Evolutionary conservation across 495 filamentous ascomycete species (phyloP), one percentile per base, ranked within the genome.

Genomic region (Xylaria scruposa): DNA sequence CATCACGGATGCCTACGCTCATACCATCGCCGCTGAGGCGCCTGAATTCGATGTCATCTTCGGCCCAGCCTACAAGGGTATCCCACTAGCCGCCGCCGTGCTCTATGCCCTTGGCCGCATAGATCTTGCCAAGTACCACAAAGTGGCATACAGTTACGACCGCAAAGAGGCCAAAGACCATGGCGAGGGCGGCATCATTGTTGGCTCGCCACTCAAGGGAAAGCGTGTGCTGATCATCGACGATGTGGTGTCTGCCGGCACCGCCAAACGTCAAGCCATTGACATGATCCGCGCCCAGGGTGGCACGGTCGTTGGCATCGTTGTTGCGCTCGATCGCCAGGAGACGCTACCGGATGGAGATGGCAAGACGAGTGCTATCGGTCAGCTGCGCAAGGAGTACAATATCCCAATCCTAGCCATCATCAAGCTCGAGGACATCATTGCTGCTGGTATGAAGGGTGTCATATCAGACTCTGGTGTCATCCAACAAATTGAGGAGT

Each of bases 41-140:
- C 80, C 86, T 63, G 79, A 86, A 31, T 92, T 92, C 76, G 91
- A 93, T 76, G 82, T 94, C 68, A 75, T 93, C 70, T 93, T 93
- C 78, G 94, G 94, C 3, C 95, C 96, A 7, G 94, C 95, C 24
- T 99, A 98, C 87, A 98, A 98, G 83, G 96, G 96, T 42, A 97
- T 98, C 70, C 92, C 93, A 0, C 88, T 98, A 3, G 93, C 93
- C n/a, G 84, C 89, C 19, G 85, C 91, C 3, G 90, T 93, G 9
- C 85, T 90, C 47, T 88, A 90, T 77, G 89, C 92, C 75, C 86
- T 98, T 3, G 87, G 86, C 67, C 85, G 88, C 72, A 81, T 93
- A 6, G 90, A 92, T 73, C 78, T 82, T 9, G 75, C 75, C 40
- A 83, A 79, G 54, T 93, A 86, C 74, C 84, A 81, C 15, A 73